Evolutionary conservation across 106 monocot species (phyloP), one percentile per base, ranked within the genome.

Genomic region (Acorus calamus): DNA sequence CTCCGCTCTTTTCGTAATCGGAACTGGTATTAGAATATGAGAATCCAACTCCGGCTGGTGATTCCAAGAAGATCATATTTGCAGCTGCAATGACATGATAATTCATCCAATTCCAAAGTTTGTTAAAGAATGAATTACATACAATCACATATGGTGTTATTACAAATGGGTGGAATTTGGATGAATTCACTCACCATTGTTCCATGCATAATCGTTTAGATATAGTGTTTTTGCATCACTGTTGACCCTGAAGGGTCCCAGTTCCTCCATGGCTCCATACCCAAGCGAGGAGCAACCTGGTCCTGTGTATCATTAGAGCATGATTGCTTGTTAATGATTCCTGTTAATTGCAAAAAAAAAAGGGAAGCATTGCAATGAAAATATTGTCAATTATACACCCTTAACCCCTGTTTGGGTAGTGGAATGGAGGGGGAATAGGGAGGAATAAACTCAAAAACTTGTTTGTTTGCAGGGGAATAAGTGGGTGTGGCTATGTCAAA

Each of bases 271-370:
- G 56, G 84, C 84, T 70, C 84, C 84, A 70, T 57, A 65, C 14
- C 79, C 84, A 6, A 84, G 6, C 3, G 84, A 84, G 0, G 84
- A 79, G 73, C 84, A 84, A 48, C 84, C 84, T 8, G 79, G 84
- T n/a, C 84, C 84, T 84, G 14, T 11, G 66, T 57, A 43, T 3
- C 28, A 28, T 28, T 28, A 28, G 28, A 28, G 28, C 28, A 28
- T 28, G 28, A 28, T 28, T 28, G 28, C 28, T 28, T 28, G 1
- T 28, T 28, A 28, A 28, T 28, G 28, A 28, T 28, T 28, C 28
- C 28, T 28, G 28, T 0, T 28, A 28, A 55, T 42, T 2, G 43
- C 6, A 14, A 58, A 60, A 54, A 8, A 52, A n/a, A n/a, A n/a
- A 28, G n/a, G 4, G n/a, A 44, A n/a, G n/a, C n/a, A n/a, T n/a